Evolutionary conservation across 768 basidiomycete species (phyloP).

Genomic region (Lepiota brunneoincarnata): DNA sequence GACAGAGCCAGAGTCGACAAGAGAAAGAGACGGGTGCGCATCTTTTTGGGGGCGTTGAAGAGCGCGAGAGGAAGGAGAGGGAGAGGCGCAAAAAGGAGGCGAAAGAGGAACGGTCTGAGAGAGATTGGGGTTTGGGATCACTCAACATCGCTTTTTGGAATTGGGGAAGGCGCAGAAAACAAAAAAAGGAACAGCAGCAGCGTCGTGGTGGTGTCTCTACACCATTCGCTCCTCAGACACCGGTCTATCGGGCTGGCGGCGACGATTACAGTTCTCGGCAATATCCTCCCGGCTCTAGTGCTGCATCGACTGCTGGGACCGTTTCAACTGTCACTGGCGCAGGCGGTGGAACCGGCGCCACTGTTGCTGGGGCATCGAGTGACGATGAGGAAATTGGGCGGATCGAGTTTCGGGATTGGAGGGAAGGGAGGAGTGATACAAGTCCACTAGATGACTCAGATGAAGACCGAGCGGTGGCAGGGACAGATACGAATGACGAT

Average conservation of each 20-base stretch:
- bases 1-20: neutral
- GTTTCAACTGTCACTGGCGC: neutral
- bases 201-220: too few relatives aligned
- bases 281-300: too few relatives aligned
- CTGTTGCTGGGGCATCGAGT: neutral
- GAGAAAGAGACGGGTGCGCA: too few relatives aligned
- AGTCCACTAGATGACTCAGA: neutral
- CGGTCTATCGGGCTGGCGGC: too few relatives aligned
- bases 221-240: too few relatives aligned
- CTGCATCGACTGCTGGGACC: neutral
- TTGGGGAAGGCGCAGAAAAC: constrained; percentile 9
- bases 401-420: constrained; percentile 1
- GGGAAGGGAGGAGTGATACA: constrained; percentile 3
- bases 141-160: constrained; percentile 6
- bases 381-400: constrained; percentile 2
- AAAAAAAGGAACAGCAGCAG: neutral
- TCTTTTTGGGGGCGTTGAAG: too few relatives aligned
- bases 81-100: constrained; percentile 15
- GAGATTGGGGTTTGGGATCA: constrained; percentile 5
- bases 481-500: neutral
- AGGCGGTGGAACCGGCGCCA: neutral
- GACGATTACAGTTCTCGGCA: too few relatives aligned
- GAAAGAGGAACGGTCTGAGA: constrained; percentile 3
- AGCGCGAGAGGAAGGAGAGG: constrained; percentile 21
- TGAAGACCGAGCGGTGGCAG: constrained; percentile 3